A percentile compares a stretch with the other conserved stretches of the same genome.
Evolutionary conservation across 2,329 filamentous ascomycete genomes (phyloP).

Genomic region (Cyphellophora europaea): DNA sequence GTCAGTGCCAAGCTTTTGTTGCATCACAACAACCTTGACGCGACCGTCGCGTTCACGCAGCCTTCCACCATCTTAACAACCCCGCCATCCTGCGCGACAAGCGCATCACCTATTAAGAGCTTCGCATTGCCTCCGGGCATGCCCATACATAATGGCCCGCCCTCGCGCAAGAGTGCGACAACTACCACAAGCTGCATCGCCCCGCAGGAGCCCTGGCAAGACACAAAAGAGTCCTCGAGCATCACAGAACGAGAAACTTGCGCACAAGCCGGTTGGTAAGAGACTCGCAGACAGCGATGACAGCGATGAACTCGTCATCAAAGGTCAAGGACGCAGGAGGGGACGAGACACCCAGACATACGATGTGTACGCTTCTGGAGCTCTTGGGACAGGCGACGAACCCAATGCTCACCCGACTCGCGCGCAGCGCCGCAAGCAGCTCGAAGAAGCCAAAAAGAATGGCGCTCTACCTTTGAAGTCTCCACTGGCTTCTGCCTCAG

Average conservation of each 20-base stretch:
- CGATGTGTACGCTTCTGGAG: conserved; percentile 19
- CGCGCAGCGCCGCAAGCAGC: conserved; percentile 13
- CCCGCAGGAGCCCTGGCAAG: no score
- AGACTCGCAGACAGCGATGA: conserved; percentile 18
- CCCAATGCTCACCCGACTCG: conserved; percentile 15
- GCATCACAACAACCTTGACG: no score
- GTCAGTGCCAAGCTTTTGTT: no score
- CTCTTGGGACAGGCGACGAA: conserved; percentile 14
- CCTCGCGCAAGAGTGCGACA: no score
- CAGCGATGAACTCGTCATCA: conserved; percentile 19
- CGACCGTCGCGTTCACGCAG: no score
- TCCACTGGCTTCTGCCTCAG: not conserved
- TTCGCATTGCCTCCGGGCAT: no score
- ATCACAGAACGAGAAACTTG: conserved; percentile 15
- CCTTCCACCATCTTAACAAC: no score
- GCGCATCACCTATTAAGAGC: no score
- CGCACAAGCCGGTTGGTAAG: conserved; percentile 13
- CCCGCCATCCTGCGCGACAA: no score
- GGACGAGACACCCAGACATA: conserved; percentile 9
- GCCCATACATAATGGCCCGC: no score
- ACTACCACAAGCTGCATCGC: no score
- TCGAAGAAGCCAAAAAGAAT: conserved; percentile 11
- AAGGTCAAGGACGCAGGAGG: conserved; percentile 9
- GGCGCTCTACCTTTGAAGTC: conserved; percentile 8
- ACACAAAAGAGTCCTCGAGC: no score